Evolutionary conservation across 495 filamentous ascomycete species (phyloP).

Genomic region (Lophiostoma macrostomum): DNA sequence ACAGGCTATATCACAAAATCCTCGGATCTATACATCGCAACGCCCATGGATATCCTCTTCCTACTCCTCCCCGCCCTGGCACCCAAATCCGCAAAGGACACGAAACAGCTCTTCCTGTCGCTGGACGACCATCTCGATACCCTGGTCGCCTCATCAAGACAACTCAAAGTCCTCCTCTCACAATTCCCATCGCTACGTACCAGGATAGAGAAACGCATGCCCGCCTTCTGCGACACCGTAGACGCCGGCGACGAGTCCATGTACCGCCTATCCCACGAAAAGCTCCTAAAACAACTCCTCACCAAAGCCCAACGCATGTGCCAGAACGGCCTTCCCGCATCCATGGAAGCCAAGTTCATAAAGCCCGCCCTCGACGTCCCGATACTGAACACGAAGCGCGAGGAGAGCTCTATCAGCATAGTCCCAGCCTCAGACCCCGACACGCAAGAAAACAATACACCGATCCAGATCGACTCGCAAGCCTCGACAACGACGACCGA

Average conservation of each 20-base stretch:
- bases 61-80: constrained; percentile 70
- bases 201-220: constrained; percentile 53
- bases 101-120: constrained; percentile 67
- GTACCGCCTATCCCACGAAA: constrained; percentile 70
- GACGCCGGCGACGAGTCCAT: constrained; percentile 78
- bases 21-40: constrained; percentile 74
- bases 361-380: constrained; percentile 71
- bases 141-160: constrained; percentile 37
- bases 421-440: constrained; percentile 7
- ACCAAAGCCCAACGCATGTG: constrained; percentile 71
- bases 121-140: constrained; percentile 78
- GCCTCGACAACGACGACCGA: constrained; percentile 5
- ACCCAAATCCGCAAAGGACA: constrained; percentile 41
- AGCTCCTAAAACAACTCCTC: constrained; percentile 64
- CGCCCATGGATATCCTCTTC: constrained; percentile 80
- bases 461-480: constrained; percentile 14
- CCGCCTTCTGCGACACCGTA: constrained; percentile 69
- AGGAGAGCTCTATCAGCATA: constrained; percentile 40
- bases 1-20: constrained; percentile 48
- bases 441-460: constrained; percentile 31
- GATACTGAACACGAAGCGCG: constrained; percentile 46
- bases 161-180: constrained; percentile 33
- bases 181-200: constrained; percentile 46
- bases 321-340: constrained; percentile 62
- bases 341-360: constrained; percentile 84